These are phyloP conservation scores for Agaricus blazei DNA, from an alignment of 768 basidiomycete genomes.

Conservation along the genomic window DNA sequence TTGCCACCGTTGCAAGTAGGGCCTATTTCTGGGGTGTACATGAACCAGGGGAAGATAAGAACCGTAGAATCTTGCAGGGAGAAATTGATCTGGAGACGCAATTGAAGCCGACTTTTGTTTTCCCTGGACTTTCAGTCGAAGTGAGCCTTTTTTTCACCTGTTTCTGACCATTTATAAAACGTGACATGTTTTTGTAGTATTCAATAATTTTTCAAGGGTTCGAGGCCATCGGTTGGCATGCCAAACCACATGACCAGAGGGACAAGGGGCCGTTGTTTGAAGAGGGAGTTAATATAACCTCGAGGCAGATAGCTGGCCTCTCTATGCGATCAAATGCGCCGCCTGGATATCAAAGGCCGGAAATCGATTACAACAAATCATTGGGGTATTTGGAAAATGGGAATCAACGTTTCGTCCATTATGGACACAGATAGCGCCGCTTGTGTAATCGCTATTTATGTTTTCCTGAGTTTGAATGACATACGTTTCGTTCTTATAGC, in stretches of 20 bases:
- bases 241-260: neutral
- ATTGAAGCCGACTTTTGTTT: constrained; percentile 4
- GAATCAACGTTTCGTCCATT: constrained; percentile 8
- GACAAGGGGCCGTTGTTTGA: neutral
- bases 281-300: neutral
- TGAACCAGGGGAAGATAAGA: neutral
- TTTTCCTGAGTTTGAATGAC: no score
- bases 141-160: neutral
- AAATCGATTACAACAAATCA: constrained; percentile 4
- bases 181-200: neutral
- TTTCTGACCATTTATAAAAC: neutral
- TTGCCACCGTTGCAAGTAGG: constrained; percentile 33
- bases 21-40: constrained; percentile 42
- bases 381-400: constrained; percentile 8
- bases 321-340: constrained; percentile 6
- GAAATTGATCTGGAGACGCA: constrained; percentile 7
- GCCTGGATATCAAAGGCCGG: constrained; percentile 7
- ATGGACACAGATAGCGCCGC: neutral
- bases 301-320: constrained; percentile 7
- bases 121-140: constrained; percentile 7
- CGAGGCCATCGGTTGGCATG: constrained; percentile 1
- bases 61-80: neutral
- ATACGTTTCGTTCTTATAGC: no score
- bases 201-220: constrained; percentile 1
- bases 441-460: neutral